Conservation (phyloP, 371 early-diverging fungal genomes). For the Nematocida displodere region DNA sequence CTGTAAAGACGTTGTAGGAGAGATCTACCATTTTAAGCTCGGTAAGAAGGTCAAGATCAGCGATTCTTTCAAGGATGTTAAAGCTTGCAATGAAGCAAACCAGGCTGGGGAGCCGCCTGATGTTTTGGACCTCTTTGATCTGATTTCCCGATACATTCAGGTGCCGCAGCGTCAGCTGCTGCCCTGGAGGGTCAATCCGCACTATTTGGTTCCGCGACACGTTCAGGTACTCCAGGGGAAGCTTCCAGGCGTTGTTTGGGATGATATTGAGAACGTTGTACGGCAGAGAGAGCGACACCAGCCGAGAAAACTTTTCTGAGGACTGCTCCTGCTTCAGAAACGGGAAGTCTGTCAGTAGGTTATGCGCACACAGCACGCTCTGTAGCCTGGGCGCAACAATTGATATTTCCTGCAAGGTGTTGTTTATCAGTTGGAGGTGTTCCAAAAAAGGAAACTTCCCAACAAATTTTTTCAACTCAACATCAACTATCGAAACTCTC, state of each 20-base stretch:
- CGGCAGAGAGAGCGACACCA: constrained; percentile 34
- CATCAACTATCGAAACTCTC: constrained; percentile 29
- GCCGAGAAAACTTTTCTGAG: neutral
- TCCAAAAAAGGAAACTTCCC: constrained; percentile 38
- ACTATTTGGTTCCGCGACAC: constrained; percentile 43
- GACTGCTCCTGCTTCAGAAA: constrained; percentile 31
- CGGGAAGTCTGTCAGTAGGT: constrained; percentile 34
- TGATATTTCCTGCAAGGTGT: constrained; percentile 23
- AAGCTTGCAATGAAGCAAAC: constrained; percentile 41
- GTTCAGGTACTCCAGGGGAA: constrained; percentile 35
- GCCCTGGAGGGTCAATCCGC: constrained; percentile 12
- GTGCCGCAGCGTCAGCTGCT: constrained; percentile 21
- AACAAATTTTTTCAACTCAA: constrained; percentile 34
- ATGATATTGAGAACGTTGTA: constrained; percentile 40
- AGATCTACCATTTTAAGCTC: constrained; percentile 1
- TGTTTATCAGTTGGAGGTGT: constrained; percentile 25
- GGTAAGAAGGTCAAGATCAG: constrained; percentile 3
- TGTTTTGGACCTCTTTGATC: constrained; percentile 42
- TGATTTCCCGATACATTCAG: constrained; percentile 44
- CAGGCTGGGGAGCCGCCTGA: neutral
- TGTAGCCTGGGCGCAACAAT: constrained; percentile 23
- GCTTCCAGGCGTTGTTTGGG: constrained; percentile 35
- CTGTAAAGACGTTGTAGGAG: constrained; percentile 36
- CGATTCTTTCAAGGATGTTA: constrained; percentile 39
- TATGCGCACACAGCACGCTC: constrained; percentile 32